Evolutionary conservation across 768 basidiomycete species (phyloP), one percentile per base, ranked within the genome.

Genomic region (Pisolithus tinctorius): DNA sequence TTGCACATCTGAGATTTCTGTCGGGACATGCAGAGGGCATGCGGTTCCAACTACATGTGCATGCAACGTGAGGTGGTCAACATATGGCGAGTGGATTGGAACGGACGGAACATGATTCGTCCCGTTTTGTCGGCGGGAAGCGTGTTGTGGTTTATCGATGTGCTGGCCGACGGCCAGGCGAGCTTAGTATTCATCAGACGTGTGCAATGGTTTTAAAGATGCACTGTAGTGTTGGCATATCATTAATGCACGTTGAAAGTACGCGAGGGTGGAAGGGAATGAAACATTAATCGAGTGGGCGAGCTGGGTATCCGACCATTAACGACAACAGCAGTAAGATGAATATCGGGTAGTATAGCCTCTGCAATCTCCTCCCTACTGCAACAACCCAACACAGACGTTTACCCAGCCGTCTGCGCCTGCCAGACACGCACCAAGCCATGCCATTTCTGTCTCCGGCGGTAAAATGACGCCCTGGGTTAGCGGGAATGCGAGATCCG

Each of bases 401-500:
- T 89, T 88, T 27, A 95, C 76, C 93, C 93, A 98, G 5, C 96
- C 96, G 62, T 98, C 96, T 11, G 93, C 91, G 7, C 93, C 93
- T 11, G 86, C 82, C 69, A 97, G 72, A 60, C 92, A 93, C 17
- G 89, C 85, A 9, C 91, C 88, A n/a, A 98, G 67, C 94, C 95
- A 96, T 4, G 86, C 92, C 69, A 97, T 76, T 62, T 98, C 95
- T 6, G 92, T 78, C 29, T 96, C 93, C 7, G 81, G 74, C 1
- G 95, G 96, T 1, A 86, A 69, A 3, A 78, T 68, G 17, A 97
- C 83, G 11, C 96, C 95, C 63, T 97, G 95, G 11, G 94, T 74
- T 44, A 96, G 67, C 0, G 86, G 80, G 58, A 82, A 86, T 11
- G 90, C 93, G 34, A 87, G 75, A 47, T 84, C 77, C 9, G 71